Evolutionary conservation across 1,284 basidiomycete genomes (phyloP).

Genomic region (Ustilago tritici): DNA sequence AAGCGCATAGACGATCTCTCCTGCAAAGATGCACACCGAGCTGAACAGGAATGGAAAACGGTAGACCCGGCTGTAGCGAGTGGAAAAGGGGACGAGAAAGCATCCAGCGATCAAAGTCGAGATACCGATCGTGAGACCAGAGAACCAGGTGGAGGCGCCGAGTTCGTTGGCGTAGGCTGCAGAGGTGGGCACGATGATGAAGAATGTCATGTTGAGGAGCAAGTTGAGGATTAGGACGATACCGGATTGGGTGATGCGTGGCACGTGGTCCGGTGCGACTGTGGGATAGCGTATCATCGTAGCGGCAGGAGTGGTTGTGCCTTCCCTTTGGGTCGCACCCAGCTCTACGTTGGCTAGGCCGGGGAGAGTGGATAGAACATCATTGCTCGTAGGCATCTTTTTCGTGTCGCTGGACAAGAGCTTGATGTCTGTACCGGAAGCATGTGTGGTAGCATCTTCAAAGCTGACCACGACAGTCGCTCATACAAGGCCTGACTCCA

Average conservation of each 20-base stretch:
- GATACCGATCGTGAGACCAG: constrained; percentile 51
- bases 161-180: constrained; percentile 44
- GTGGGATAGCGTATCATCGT: neutral
- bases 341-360: constrained; percentile 14
- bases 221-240: constrained; percentile 49
- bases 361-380: neutral
- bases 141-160: constrained; percentile 54
- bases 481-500: neutral
- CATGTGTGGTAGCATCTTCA: constrained; percentile 18
- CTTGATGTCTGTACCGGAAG: neutral
- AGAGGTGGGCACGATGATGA: constrained; percentile 57
- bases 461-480: neutral
- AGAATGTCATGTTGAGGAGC: constrained; percentile 54
- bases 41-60: constrained; percentile 43
- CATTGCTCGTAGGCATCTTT: neutral
- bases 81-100: constrained; percentile 49
- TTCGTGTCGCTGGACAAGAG: constrained; percentile 1
- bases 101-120: constrained; percentile 34
- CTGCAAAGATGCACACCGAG: constrained; percentile 40
- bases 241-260: constrained; percentile 34
- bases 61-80: constrained; percentile 32
- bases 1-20: constrained; percentile 45
- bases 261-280: constrained; percentile 31
- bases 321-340: neutral
- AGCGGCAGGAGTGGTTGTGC: neutral